Evolutionary conservation across 345 rosid species (phyloP), one percentile per base, ranked within the genome.

Genomic region (Cardamine chenopodiifolia): DNA sequence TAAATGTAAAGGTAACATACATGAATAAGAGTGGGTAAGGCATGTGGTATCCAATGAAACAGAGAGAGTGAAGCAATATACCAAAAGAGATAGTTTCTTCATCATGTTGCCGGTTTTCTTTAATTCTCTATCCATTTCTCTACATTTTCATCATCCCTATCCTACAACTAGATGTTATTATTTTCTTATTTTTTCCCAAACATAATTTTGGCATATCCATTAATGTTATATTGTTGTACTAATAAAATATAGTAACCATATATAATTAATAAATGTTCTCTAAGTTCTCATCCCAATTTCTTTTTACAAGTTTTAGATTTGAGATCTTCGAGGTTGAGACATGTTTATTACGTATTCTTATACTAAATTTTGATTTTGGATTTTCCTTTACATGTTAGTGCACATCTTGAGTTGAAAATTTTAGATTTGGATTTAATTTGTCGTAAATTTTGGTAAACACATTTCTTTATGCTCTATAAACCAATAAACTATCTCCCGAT

Each of bases 51-150:
- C 77, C 76, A 66, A 71, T 70, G 67, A 59, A 76, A 76, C 45
- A 70, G 64, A 70, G 71, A 45, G 66, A 34, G 53, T 50, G 71
- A 54, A 42, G 53, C 63, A 70, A 70, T 23, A 19, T 53, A 68
- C 18, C 29, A 60, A 58, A 62, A 69, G 71, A 77, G 47, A 77
- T 56, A 57, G 72, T 37, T 78, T 78, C 23, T 71, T 71, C 77
- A 78, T 78, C 68, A 78, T 78, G 23, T 66, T 78, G 81, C 81
- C 81, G 77, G 81, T n/a, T 17, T 58, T 64, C 17, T 44, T 7
- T 20, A 14, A 15, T 12, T 45, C 35, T 62, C 66, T 65, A 58
- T 77, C 72, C 69, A 64, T 58, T 71, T 71, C 57, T 65, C 45
- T 71, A 37, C 72, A 71, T 50, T 50, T 40, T 40, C 62, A 78